Conservation (phyloP, 192 early-diverging fungal species). For the Coemansia sp. region DNA sequence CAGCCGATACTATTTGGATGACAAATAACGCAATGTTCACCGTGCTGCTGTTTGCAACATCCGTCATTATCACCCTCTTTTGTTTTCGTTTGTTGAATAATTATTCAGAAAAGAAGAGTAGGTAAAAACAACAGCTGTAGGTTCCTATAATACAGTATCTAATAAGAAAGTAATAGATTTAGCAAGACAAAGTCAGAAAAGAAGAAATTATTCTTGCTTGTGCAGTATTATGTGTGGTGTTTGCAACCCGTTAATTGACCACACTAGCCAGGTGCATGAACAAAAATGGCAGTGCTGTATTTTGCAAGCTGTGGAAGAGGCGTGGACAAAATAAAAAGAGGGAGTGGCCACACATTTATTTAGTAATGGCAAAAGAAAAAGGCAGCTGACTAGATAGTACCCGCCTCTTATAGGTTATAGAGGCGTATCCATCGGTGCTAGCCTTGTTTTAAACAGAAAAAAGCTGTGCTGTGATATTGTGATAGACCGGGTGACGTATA, state of each 20-base stretch:
- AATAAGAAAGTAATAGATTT: background rate
- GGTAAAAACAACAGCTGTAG: background rate
- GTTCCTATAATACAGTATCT: slow-evolving; percentile 15
- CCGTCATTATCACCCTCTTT: slow-evolving; percentile 20
- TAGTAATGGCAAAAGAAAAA: slow-evolving; percentile 5
- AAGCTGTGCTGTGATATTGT: background rate
- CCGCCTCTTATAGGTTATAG: background rate
- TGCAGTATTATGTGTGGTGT: slow-evolving; percentile 3
- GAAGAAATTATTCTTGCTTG: slow-evolving; percentile 5
- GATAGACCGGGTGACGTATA: background rate
- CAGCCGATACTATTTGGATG: slow-evolving; percentile 45
- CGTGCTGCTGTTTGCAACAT: slow-evolving; percentile 28
- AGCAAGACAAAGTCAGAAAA: background rate
- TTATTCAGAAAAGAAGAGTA: background rate
- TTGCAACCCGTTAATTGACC: slow-evolving; percentile 12
- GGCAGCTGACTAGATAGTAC: slow-evolving; percentile 9
- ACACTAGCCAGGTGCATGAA: slow-evolving; percentile 9
- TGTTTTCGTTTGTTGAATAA: background rate
- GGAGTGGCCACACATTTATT: slow-evolving; percentile 13
- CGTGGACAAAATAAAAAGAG: background rate
- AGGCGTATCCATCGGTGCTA: background rate
- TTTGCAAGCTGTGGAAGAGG: background rate
- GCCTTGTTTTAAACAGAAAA: background rate
- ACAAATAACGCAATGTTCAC: slow-evolving; percentile 46
- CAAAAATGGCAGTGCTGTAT: background rate